Percentiles rank a stretch among this genome's conserved stretches.
These are phyloP conservation scores for Graphilbum fragrans DNA, from an alignment of 2,329 filamentous ascomycete genomes.

Conservation along the genomic window DNA sequence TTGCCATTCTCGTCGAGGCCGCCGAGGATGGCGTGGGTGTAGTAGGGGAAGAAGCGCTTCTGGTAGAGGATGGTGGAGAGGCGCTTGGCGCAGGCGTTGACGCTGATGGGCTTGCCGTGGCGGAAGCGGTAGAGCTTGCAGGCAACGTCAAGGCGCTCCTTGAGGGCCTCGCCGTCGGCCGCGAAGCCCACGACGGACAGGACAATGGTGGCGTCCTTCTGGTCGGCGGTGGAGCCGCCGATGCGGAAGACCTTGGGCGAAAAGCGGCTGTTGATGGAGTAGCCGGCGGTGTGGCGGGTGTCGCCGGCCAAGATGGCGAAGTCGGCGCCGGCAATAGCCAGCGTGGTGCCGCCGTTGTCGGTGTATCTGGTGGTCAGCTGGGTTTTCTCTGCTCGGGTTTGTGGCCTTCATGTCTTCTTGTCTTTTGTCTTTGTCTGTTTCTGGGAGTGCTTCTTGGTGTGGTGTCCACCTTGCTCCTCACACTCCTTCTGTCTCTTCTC, in stretches of 20 bases:
- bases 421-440: background rate
- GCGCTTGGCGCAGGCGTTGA: conserved; percentile 88
- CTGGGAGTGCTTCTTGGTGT: background rate
- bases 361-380: conserved; percentile 55
- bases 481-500: background rate
- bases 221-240: conserved; percentile 76
- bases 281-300: conserved; percentile 88
- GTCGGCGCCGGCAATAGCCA: conserved; percentile 86
- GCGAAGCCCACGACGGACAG: conserved; percentile 93
- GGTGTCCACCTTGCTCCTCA: background rate
- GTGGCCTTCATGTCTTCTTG: background rate
- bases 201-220: conserved; percentile 75
- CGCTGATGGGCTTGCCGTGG: conserved; percentile 90
- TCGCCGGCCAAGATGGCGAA: conserved; percentile 97
- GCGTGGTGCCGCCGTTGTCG: conserved; percentile 92
- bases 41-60: conserved; percentile 99
- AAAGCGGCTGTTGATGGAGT: conserved; percentile 97
- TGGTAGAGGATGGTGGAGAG: conserved; percentile 91
- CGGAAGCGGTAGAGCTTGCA: conserved; percentile 99
- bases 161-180: conserved; percentile 85
- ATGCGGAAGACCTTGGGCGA: conserved; percentile 96
- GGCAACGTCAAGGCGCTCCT: conserved; percentile 84
- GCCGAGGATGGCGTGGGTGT: conserved; percentile 86
- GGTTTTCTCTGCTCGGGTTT: no score
- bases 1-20: conserved; percentile 90